phyloP scores from a whole-genome alignment of 106 monocot species.

The Phalaenopsis aphrodite region DNA sequence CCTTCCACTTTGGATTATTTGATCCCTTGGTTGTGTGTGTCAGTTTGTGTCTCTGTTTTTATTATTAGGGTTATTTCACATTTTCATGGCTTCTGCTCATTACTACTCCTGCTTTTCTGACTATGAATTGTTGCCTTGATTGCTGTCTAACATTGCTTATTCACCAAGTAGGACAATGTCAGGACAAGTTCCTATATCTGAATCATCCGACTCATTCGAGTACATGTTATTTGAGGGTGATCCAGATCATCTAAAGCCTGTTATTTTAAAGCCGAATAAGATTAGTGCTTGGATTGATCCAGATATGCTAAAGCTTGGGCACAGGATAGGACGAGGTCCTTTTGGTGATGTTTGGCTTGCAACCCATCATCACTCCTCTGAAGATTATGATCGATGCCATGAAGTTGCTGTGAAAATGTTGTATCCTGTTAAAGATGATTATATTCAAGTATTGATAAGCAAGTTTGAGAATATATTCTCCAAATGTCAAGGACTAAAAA shows the following conservation, averaged over 20 bases:
- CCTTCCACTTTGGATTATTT: no score
- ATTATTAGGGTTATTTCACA: no score
- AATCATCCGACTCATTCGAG: conserved; percentile 63
- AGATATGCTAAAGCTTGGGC: conserved; percentile 45
- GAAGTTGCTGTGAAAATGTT: conserved; percentile 93
- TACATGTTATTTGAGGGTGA: conserved; percentile 75
- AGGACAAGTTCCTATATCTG: conserved; percentile 22
- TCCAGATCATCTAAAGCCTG: conserved; percentile 52
- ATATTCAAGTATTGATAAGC: conserved; percentile 31
- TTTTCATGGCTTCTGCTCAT: no score
- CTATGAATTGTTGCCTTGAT: no score
- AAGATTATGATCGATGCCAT: conserved; percentile 71
- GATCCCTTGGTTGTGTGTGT: no score
- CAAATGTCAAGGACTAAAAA: conserved; percentile 53
- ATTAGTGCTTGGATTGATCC: conserved; percentile 66
- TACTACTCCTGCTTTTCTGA: no score
- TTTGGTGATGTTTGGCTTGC: conserved; percentile 98
- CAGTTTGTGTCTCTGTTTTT: no score
- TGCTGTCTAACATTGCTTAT: no score
- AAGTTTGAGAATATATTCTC: conserved; percentile 57
- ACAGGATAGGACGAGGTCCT: conserved; percentile 89
- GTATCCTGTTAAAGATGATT: conserved; percentile 66
- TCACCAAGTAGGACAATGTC: conserved; percentile 25
- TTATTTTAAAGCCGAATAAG: conserved; percentile 26
- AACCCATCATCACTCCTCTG: conserved; percentile 49